Evolutionary conservation across 2,329 filamentous ascomycete genomes (phyloP), one percentile per base, ranked within the genome.

Genomic region (Boeremia lycopersici): DNA sequence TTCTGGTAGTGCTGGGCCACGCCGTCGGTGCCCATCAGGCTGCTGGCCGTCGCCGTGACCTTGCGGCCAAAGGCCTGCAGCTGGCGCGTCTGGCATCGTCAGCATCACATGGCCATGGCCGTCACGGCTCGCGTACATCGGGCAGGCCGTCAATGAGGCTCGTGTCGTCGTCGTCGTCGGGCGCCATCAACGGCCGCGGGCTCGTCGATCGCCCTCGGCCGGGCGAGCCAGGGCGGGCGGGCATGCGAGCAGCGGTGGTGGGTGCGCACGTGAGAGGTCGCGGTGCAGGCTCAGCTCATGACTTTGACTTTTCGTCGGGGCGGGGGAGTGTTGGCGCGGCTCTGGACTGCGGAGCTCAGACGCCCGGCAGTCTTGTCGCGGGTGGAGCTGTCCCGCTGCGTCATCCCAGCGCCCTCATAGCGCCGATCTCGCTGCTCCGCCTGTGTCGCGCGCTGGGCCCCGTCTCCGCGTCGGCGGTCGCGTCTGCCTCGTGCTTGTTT

Each of bases 41-140:
- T 92, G 69, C 87, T 90, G 52, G 95, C 95, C 17, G 95, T 98
- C 26, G 91, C 91, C 28, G 93, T 95, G 60, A 98, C 92, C 78
- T 97, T 99, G 72, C 93, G 88, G 64, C 92, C 87, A 77, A 99
- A 97, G 50, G 91, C 90, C 78, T 97, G 93, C 67, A 98, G 81
- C 62, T 95, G 90, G 68, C 91, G 89, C 50, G 91, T 87, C 92
- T 96, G 64, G 39, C 46, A 31, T 35, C 33, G 55, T 70, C 57
- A 70, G 63, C 59, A 62, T 56, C 51, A 45, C 49, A n/a, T n/a
- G n/a, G n/a, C n/a, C n/a, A n/a, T n/a, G n/a, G n/a, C n/a, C n/a
- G n/a, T n/a, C n/a, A n/a, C n/a, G n/a, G n/a, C n/a, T n/a, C 28
- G 29, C 39, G 53, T 65, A 74, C 70, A 62, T 73, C 70, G 36